Evolutionary conservation across 352 stramenopile species (phyloP).

Genomic region (Globisporangium cystogenes): DNA sequence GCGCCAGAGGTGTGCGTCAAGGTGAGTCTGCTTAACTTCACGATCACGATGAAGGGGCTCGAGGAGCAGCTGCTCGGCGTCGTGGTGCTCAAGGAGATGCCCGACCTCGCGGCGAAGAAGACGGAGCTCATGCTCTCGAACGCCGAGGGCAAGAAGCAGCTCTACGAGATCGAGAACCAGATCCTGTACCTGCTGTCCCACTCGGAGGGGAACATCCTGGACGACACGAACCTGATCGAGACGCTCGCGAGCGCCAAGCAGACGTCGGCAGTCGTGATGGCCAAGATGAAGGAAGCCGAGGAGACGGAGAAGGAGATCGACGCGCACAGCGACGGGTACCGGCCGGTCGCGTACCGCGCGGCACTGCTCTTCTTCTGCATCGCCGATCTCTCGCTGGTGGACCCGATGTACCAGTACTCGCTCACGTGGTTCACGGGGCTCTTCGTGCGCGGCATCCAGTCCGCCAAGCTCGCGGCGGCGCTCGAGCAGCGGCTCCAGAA

Average conservation of each 20-base stretch:
- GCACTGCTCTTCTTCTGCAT: constrained; percentile 91
- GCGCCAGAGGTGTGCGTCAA: constrained; percentile 90
- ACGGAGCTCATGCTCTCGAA: constrained; percentile 88
- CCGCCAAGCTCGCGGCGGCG: constrained; percentile 55
- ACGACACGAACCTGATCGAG: constrained; percentile 91
- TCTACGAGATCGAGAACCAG: constrained; percentile 92
- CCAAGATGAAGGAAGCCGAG: constrained; percentile 89
- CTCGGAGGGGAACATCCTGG: constrained; percentile 90
- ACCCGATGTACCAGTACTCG: constrained; percentile 92
- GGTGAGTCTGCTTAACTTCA: constrained; percentile 91
- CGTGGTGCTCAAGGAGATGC: constrained; percentile 87
- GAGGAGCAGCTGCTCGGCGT: constrained; percentile 89
- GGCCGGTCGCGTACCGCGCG: constrained; percentile 83
- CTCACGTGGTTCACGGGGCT: constrained; percentile 91
- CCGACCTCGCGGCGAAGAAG: constrained; percentile 88
- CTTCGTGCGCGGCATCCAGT: constrained; percentile 89
- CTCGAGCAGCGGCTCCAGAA: constrained; percentile 78
- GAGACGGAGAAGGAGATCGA: constrained; percentile 91
- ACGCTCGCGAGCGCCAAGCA: constrained; percentile 82
- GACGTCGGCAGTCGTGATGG: constrained; percentile 72
- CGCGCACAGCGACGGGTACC: constrained; percentile 81
- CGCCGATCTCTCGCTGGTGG: constrained; percentile 81
- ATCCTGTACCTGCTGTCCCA: constrained; percentile 90
- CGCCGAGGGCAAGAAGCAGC: constrained; percentile 81
- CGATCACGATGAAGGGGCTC: constrained; percentile 89